These are phyloP conservation scores for Backusella australiensis DNA, from an alignment of 192 early-diverging fungal species.

Conservation along the genomic window DNA sequence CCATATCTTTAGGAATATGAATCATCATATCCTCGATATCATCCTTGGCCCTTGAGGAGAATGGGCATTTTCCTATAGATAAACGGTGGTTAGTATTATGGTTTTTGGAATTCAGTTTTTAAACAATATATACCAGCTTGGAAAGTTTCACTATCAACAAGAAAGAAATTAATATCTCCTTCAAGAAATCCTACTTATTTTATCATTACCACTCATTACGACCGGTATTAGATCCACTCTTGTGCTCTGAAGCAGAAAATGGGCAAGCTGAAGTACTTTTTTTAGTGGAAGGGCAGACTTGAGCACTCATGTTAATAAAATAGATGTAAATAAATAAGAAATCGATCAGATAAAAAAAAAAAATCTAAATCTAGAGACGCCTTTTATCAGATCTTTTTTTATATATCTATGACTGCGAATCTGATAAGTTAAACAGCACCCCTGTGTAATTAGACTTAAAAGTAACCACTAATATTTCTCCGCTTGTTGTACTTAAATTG, in stretches of 20 bases:
- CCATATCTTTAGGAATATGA: constrained; percentile 5
- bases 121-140: neutral
- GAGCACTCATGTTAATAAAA: neutral
- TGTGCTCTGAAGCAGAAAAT: neutral
- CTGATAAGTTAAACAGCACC: constrained; percentile 13
- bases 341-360: neutral
- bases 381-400: constrained; percentile 18
- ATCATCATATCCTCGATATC: constrained; percentile 13
- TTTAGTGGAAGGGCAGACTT: neutral
- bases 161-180: neutral
- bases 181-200: neutral
- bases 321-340: constrained; percentile 3
- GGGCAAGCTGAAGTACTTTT: neutral
- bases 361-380: neutral
- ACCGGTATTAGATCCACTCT: neutral
- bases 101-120: neutral
- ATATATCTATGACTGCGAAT: constrained; percentile 5
- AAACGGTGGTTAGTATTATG: neutral
- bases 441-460: constrained; percentile 5
- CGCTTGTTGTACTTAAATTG: neutral
- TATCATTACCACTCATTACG: neutral
- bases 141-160: neutral
- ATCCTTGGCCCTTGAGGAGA: neutral
- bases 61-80: neutral
- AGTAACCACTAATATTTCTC: neutral